Conservation (phyloP, 2,329 filamentous ascomycete species). For the Fusarium drepaniforme region DNA sequence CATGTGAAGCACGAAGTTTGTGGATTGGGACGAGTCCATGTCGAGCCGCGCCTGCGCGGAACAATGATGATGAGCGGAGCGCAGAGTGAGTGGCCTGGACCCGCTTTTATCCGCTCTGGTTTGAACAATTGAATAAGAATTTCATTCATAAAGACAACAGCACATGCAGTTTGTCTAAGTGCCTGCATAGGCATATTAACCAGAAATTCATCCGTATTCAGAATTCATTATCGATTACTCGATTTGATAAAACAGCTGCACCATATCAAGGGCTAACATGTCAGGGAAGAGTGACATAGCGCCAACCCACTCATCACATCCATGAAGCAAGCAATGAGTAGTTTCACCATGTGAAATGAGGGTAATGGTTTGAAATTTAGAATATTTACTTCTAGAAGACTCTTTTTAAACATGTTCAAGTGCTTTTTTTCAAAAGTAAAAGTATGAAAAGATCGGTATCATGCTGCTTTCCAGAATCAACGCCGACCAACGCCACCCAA, state of each 20-base stretch:
- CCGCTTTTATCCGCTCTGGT: slow-evolving; percentile 26
- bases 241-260: background rate
- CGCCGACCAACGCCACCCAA: slow-evolving; percentile 34
- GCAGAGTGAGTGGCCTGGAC: background rate
- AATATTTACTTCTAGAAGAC: background rate
- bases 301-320: background rate
- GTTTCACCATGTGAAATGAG: background rate
- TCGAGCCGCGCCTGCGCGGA: slow-evolving; percentile 11
- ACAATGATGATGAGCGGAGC: slow-evolving; percentile 3
- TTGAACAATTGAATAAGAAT: background rate
- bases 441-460: slow-evolving; percentile 25
- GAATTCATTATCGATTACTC: background rate
- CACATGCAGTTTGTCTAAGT: background rate
- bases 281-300: background rate
- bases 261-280: background rate
- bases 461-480: slow-evolving; percentile 27
- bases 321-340: background rate
- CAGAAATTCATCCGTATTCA: background rate
- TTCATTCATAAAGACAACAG: background rate
- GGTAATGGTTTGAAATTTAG: background rate
- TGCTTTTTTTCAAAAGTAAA: background rate
- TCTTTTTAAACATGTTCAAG: background rate
- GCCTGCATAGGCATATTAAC: background rate
- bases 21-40: background rate
- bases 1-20: background rate